Evolutionary conservation across 139 green algal genomes (phyloP).

Genomic region (Micromonas pusilla): DNA sequence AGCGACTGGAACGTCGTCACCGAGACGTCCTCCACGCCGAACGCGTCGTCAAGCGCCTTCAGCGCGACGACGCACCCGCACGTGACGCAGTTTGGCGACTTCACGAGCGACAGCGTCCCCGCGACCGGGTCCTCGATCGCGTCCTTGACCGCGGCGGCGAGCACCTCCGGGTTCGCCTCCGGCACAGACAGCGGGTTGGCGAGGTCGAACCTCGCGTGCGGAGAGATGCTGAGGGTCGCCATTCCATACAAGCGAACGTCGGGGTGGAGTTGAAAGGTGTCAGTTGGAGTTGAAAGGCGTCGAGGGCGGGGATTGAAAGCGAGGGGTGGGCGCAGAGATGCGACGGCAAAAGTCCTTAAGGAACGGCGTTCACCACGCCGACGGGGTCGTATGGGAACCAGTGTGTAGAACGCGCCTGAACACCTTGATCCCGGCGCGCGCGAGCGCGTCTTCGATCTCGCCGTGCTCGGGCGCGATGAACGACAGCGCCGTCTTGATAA

Average conservation of each 20-base stretch:
- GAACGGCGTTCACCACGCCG: too few relatives aligned
- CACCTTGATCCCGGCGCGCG: not conserved
- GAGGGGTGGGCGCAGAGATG: too few relatives aligned
- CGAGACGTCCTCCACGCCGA: not conserved
- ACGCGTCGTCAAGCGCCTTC: not conserved
- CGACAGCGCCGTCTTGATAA: not conserved
- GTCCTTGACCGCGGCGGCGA: not conserved
- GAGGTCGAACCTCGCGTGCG: not conserved
- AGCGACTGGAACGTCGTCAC: not conserved
- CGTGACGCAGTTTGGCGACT: not conserved
- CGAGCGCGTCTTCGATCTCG: not conserved
- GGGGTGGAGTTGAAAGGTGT: too few relatives aligned
- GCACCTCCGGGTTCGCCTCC: not conserved
- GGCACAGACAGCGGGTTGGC: not conserved
- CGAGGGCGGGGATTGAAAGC: too few relatives aligned
- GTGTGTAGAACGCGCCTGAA: too few relatives aligned
- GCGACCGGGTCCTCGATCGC: not conserved
- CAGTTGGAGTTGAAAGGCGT: too few relatives aligned
- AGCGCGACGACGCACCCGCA: not conserved
- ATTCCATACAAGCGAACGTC: too few relatives aligned
- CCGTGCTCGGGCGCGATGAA: not conserved
- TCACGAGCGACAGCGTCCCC: not conserved
- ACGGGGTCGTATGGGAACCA: too few relatives aligned
- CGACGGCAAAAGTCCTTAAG: too few relatives aligned
- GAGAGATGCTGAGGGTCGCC: not conserved